A percentile compares a stretch with the other conserved stretches of the same genome.
Evolutionary conservation across 768 basidiomycete species (phyloP).

Genomic region (Naematelia aurantialba): DNA sequence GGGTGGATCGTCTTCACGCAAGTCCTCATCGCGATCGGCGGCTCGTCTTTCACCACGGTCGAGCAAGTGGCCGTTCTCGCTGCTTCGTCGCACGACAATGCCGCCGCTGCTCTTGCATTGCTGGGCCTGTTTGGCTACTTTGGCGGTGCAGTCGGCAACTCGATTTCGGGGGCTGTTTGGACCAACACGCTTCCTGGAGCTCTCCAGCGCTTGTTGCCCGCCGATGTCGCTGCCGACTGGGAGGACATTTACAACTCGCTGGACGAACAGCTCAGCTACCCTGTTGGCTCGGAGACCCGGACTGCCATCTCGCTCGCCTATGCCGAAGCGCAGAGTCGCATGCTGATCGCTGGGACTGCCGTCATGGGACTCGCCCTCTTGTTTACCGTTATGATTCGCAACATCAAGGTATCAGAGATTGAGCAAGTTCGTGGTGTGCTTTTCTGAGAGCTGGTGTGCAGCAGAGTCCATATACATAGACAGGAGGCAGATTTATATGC

Average conservation of each 20-base stretch:
- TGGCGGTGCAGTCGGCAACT: conserved; percentile 28
- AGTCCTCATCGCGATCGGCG: conserved; percentile 34
- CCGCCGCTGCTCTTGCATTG: conserved; percentile 24
- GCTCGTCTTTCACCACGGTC: conserved; percentile 21
- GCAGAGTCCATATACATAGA: too few species aligned
- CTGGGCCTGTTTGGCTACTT: conserved; percentile 27
- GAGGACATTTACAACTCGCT: conserved; percentile 31
- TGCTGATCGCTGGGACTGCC: conserved; percentile 38
- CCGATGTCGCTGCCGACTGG: conserved; percentile 14
- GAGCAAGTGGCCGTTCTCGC: conserved; percentile 36
- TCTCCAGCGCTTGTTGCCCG: conserved; percentile 24
- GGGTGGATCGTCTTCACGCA: conserved; percentile 34
- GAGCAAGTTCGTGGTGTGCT: conserved; percentile 38
- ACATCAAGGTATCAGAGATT: conserved; percentile 33
- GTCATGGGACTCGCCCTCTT: conserved; percentile 23
- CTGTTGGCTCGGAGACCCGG: conserved; percentile 26
- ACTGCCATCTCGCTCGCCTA: conserved; percentile 31
- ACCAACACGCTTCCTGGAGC: conserved; percentile 29
- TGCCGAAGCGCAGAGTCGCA: conserved; percentile 26
- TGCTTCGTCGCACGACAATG: conserved; percentile 26
- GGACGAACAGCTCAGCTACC: conserved; percentile 31
- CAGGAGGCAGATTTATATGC: too few species aligned
- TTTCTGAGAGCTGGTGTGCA: too few species aligned
- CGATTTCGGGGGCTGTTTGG: conserved; percentile 45
- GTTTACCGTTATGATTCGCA: conserved; percentile 27